Conservation (phyloP, 164 flowering plant genomes). For the Vitis amurensis region DNA sequence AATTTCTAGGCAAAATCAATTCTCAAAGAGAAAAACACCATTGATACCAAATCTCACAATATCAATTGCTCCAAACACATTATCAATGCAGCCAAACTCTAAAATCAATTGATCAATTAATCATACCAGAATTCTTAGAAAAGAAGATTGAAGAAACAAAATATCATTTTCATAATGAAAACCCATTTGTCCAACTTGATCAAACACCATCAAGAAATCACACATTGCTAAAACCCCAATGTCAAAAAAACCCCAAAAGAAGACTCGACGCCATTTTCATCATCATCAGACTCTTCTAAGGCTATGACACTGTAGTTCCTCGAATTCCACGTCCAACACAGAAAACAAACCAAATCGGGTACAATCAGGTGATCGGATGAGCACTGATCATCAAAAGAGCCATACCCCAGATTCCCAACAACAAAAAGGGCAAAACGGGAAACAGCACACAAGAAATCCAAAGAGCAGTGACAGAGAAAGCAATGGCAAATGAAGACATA, state of each 20-base stretch:
- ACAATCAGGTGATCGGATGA: too few species aligned
- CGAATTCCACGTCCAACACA: conserved; percentile 18
- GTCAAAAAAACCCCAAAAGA: conserved; percentile 10
- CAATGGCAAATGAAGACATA: too few species aligned
- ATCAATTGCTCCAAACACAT: too few species aligned
- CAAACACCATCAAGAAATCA: conserved; percentile 8
- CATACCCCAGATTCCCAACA: conserved; percentile 27
- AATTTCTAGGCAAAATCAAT: too few species aligned
- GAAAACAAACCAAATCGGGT: background rate
- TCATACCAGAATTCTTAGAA: too few species aligned
- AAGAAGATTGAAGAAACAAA: background rate
- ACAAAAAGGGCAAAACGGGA: too few species aligned
- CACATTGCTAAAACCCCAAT: conserved; percentile 17
- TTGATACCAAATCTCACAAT: too few species aligned
- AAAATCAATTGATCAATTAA: too few species aligned
- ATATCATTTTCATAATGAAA: background rate
- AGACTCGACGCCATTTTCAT: conserved; percentile 8
- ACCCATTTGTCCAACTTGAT: conserved; percentile 3
- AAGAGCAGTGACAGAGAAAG: too few species aligned
- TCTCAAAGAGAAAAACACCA: too few species aligned
- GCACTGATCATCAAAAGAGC: conserved; percentile 16
- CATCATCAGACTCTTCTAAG: conserved; percentile 8
- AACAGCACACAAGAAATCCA: too few species aligned
- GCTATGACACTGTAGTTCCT: conserved; percentile 1
- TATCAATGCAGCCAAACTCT: too few species aligned